A percentile compares a stretch with the other conserved stretches of the same genome.
Evolutionary conservation across 2,329 filamentous ascomycete genomes (phyloP).

Genomic region (Nothopassalora personata): DNA sequence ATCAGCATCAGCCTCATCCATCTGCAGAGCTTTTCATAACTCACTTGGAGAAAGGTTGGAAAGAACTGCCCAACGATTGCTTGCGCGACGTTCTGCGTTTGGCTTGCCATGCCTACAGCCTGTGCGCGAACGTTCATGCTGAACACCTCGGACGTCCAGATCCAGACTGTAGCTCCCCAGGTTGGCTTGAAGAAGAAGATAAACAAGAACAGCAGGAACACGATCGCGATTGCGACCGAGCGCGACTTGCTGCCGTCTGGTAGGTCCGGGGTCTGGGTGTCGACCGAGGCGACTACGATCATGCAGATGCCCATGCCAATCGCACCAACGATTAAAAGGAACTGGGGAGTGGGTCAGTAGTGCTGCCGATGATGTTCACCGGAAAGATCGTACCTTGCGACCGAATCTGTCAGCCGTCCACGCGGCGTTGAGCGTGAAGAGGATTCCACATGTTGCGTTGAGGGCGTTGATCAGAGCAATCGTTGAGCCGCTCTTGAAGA

Average conservation of each 20-base stretch:
- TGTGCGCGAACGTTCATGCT: slow-evolving; percentile 68
- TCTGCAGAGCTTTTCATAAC: neutral
- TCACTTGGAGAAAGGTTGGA: slow-evolving; percentile 53
- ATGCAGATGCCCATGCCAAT: slow-evolving; percentile 66
- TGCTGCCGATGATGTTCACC: neutral
- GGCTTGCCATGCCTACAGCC: slow-evolving; percentile 61
- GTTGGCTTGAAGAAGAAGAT: slow-evolving; percentile 53
- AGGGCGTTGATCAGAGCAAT: slow-evolving; percentile 70
- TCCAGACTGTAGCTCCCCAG: slow-evolving; percentile 66
- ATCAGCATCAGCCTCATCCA: neutral
- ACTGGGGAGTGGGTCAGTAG: slow-evolving; percentile 27
- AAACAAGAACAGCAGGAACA: slow-evolving; percentile 47
- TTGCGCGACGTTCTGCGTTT: slow-evolving; percentile 57
- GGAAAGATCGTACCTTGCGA: slow-evolving; percentile 41
- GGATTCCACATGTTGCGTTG: slow-evolving; percentile 66
- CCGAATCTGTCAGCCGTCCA: slow-evolving; percentile 71
- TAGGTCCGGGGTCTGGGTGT: slow-evolving; percentile 53
- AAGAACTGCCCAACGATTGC: slow-evolving; percentile 66
- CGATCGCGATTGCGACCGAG: slow-evolving; percentile 61
- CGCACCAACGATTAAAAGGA: slow-evolving; percentile 63
- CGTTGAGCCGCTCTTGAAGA: slow-evolving; percentile 54
- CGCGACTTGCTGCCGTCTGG: slow-evolving; percentile 50
- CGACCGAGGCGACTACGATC: slow-evolving; percentile 57
- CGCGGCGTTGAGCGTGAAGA: slow-evolving; percentile 67
- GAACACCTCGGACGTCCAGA: slow-evolving; percentile 65